Evolutionary conservation across 768 basidiomycete species (phyloP).

Genomic region (Cystobasidium tubakii): DNA sequence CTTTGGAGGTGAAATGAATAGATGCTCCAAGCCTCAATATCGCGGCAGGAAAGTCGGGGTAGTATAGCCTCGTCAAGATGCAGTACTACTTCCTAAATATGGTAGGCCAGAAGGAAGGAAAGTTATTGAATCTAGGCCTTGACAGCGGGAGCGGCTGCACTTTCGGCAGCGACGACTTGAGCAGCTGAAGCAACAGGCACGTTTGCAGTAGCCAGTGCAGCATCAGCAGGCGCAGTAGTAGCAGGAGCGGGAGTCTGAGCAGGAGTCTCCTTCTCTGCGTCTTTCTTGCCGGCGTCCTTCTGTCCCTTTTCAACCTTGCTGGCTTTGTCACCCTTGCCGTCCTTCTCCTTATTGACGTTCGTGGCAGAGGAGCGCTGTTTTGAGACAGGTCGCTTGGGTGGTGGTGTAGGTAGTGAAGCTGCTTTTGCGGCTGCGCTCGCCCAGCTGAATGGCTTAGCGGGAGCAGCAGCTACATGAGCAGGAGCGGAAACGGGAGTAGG

Average conservation of each 20-base stretch:
- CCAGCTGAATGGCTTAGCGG: conserved; percentile 30
- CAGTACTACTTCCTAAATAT: too few species aligned
- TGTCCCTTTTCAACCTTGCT: neutral
- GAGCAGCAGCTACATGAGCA: too few species aligned
- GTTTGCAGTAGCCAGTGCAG: neutral
- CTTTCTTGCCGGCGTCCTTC: neutral
- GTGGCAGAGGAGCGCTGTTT: conserved; percentile 9
- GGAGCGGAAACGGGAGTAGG: neutral
- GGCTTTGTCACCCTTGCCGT: neutral
- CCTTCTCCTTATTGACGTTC: neutral
- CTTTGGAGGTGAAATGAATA: neutral
- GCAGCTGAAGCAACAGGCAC: neutral
- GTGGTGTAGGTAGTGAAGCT: conserved; percentile 26
- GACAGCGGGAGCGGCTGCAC: conserved; percentile 4
- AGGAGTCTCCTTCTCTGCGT: neutral
- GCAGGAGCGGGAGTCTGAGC: neutral
- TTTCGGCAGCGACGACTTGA: neutral
- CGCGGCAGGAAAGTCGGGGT: too few species aligned
- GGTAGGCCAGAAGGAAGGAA: too few species aligned
- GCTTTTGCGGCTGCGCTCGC: conserved; percentile 27
- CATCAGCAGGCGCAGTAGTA: neutral
- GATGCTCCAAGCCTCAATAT: neutral
- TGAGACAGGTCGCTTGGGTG: conserved; percentile 20
- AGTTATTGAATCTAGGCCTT: too few species aligned
- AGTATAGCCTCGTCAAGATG: too few species aligned